Conservation (phyloP, 441 rosid genomes). For the Aquilaria agallochum region DNA sequence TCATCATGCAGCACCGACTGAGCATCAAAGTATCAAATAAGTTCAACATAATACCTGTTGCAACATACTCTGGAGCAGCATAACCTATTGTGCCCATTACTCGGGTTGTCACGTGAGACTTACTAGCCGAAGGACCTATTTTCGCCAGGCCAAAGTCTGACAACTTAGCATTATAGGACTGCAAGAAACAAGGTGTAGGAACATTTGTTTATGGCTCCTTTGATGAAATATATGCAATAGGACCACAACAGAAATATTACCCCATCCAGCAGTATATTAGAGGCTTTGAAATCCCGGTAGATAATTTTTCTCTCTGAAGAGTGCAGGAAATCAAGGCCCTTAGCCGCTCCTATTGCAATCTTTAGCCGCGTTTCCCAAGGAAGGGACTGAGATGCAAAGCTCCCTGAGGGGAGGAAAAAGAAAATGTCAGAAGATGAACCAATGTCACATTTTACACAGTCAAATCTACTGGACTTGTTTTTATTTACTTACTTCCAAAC, state of each 20-base stretch:
- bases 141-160: slow-evolving; percentile 84
- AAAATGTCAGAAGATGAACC: slow-evolving; percentile 1
- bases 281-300: slow-evolving; percentile 78
- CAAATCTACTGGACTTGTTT: not conserved
- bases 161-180: slow-evolving; percentile 66
- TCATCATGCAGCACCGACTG: too few relatives aligned
- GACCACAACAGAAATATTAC: slow-evolving; percentile 26
- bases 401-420: slow-evolving; percentile 33
- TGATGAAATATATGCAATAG: not conserved
- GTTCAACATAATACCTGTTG: slow-evolving; percentile 46
- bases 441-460: not conserved
- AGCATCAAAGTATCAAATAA: not conserved
- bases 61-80: slow-evolving; percentile 82
- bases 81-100: slow-evolving; percentile 80
- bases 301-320: slow-evolving; percentile 75
- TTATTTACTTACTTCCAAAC: not conserved
- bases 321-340: slow-evolving; percentile 64
- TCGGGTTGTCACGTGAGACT: slow-evolving; percentile 70
- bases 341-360: slow-evolving; percentile 77
- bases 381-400: slow-evolving; percentile 74
- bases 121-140: slow-evolving; percentile 76
- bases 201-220: too few relatives aligned
- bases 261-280: slow-evolving; percentile 78
- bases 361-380: slow-evolving; percentile 63
- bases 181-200: slow-evolving; percentile 20